phyloP scores from a whole-genome alignment of 305 asterid genomes.

The Rubia tinctorum region DNA sequence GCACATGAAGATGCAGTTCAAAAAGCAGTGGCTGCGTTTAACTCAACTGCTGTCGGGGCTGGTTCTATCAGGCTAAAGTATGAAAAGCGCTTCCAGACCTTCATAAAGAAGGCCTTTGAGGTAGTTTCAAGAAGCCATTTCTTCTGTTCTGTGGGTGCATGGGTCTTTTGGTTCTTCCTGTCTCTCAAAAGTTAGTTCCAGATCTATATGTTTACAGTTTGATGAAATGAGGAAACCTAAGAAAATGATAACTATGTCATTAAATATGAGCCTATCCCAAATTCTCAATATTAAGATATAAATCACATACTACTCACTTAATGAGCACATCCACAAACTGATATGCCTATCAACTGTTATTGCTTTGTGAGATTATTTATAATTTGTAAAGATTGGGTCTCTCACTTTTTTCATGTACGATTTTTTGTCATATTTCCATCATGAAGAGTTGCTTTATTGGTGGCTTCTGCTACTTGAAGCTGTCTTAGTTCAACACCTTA shows the following conservation, averaged over 20 bases:
- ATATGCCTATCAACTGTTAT: neutral
- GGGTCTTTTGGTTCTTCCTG: neutral
- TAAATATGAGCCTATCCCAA: neutral
- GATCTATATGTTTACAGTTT: neutral
- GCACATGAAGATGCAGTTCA: slow-evolving; percentile 90
- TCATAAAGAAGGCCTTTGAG: slow-evolving; percentile 88
- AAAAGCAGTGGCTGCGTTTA: slow-evolving; percentile 68
- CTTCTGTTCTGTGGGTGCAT: neutral
- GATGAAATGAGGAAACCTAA: neutral
- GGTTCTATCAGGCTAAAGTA: slow-evolving; percentile 78
- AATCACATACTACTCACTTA: neutral
- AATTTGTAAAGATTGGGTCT: too few species aligned
- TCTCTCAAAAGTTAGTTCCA: neutral
- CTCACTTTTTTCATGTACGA: too few species aligned
- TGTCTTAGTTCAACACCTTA: too few species aligned
- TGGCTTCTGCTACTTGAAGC: neutral
- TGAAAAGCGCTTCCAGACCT: slow-evolving; percentile 79
- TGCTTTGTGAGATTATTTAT: neutral
- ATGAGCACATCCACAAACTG: neutral
- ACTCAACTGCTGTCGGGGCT: slow-evolving; percentile 83
- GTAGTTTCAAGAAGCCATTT: slow-evolving; percentile 29
- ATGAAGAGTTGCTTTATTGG: neutral
- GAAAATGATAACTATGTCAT: neutral
- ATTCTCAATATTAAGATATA: neutral
- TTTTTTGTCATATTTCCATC: neutral